Evolutionary conservation across 2,329 filamentous ascomycete species (phyloP).

Genomic region (Nakataea oryzae): DNA sequence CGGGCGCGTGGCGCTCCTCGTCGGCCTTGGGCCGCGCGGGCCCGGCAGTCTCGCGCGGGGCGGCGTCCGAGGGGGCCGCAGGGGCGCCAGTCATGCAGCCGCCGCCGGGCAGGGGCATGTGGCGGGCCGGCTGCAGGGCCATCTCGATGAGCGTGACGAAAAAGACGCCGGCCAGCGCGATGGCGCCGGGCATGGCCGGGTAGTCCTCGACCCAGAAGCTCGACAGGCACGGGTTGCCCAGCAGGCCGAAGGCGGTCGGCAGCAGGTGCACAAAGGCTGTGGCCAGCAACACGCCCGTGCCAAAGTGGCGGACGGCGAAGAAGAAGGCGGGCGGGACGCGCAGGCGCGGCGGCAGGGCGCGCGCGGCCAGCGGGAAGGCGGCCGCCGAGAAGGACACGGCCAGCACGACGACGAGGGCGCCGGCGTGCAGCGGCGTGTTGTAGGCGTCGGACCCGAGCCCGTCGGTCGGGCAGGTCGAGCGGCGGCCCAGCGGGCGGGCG

Average conservation of each 20-base stretch:
- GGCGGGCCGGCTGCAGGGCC: constrained; percentile 38
- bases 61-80: neutral
- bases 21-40: neutral
- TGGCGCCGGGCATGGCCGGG: constrained; percentile 64
- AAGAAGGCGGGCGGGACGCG: constrained; percentile 45
- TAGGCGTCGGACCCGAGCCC: constrained; percentile 27
- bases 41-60: neutral
- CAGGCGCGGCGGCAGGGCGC: constrained; percentile 33
- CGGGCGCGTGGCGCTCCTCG: neutral
- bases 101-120: constrained; percentile 7
- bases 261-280: constrained; percentile 76
- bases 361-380: constrained; percentile 43
- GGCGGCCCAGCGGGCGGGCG: constrained; percentile 6
- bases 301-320: constrained; percentile 55
- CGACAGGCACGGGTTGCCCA: constrained; percentile 63
- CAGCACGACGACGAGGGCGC: constrained; percentile 41
- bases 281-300: constrained; percentile 71
- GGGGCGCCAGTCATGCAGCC: neutral
- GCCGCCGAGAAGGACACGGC: constrained; percentile 36
- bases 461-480: constrained; percentile 14
- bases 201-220: constrained; percentile 68
- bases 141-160: constrained; percentile 62
- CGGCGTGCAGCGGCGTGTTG: constrained; percentile 46
- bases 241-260: constrained; percentile 53
- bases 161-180: constrained; percentile 70